Evolutionary conservation across 768 basidiomycete genomes (phyloP), one percentile per base, ranked within the genome.

Genomic region (Pisolithus albus): DNA sequence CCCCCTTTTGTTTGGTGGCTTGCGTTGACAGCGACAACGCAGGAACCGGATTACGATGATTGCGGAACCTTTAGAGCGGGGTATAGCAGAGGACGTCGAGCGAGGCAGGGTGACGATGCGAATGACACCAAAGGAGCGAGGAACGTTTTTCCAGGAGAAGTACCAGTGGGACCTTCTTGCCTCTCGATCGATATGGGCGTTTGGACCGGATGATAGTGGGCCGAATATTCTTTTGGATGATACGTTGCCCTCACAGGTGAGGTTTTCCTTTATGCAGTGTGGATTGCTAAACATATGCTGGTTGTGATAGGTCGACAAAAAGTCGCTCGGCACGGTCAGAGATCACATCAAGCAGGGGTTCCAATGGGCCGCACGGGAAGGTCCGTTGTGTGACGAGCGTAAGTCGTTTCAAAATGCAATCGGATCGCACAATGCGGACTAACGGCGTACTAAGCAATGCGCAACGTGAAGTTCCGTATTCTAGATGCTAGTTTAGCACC

Each of bases 21-120:
- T 44, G 42, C 30, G 40, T 57, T 61, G 26, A 47, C 49, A 26
- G 21, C 24, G 5, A 48, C 49, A 45, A 49, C 21, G 13, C 58
- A 98, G 95, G 75, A 99, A 98, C 75, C 90, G 90, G 62, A 78
- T 99, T 52, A 99, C 96, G 7, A 95, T 98, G 93, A 98, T 99
- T 57, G 93, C 96, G 21, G 96, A 99, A 66, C 96, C 96, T 2
- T 76, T 99, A 30, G 96, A 98, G 69, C 81, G 85, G 47, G 96
- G 96, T 15, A 82, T 99, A 56, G 92, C 96, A 1, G 92, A 97
- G 65, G 96, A 99, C 65, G 86, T 99, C 60, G 96, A 99, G 68
- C 79, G 84, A 9, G 94, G 95, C 18, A 82, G 84, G 44, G 88
- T 99, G 50, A 88, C 85, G 52, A 96, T 98, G 82, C 83, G 87